Percentiles rank a stretch among this genome's conserved stretches.
These are phyloP conservation scores for Favolaschia claudopus DNA, from an alignment of 768 basidiomycete species.

Conservation along the genomic window DNA sequence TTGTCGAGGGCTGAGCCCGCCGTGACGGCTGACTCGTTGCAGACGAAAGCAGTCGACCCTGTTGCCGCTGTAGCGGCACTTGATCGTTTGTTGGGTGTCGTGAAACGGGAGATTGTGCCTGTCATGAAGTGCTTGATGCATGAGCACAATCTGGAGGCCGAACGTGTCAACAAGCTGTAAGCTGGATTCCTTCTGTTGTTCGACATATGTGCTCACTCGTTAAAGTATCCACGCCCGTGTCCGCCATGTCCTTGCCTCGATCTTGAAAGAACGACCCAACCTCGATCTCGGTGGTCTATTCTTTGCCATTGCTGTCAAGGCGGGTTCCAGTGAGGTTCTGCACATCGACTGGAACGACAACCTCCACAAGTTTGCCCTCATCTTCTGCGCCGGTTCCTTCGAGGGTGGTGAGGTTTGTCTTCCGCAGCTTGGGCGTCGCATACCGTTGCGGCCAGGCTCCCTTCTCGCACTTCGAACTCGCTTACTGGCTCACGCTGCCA, in stretches of 20 bases:
- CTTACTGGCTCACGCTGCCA: conserved; percentile 24
- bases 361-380: conserved; percentile 11
- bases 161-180: too few species aligned
- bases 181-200: too few species aligned
- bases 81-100: too few species aligned
- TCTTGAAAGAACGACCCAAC: not conserved
- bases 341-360: conserved; percentile 36
- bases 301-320: conserved; percentile 35
- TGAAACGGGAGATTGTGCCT: too few species aligned
- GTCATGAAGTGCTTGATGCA: too few species aligned
- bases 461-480: conserved; percentile 27
- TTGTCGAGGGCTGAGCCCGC: not conserved
- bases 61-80: too few species aligned
- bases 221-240: not conserved
- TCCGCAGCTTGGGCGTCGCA: conserved; percentile 29
- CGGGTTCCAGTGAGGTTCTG: conserved; percentile 33
- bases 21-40: not conserved
- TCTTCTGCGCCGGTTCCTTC: conserved; percentile 32
- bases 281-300: conserved; percentile 33
- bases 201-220: too few species aligned
- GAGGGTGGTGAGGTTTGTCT: conserved; percentile 29
- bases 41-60: too few species aligned
- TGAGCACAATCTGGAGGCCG: too few species aligned
- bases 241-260: too few species aligned
- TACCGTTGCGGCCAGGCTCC: conserved; percentile 31